Conservation (phyloP, 2,329 filamentous ascomycete genomes). For the Bisporella sp. region DNA sequence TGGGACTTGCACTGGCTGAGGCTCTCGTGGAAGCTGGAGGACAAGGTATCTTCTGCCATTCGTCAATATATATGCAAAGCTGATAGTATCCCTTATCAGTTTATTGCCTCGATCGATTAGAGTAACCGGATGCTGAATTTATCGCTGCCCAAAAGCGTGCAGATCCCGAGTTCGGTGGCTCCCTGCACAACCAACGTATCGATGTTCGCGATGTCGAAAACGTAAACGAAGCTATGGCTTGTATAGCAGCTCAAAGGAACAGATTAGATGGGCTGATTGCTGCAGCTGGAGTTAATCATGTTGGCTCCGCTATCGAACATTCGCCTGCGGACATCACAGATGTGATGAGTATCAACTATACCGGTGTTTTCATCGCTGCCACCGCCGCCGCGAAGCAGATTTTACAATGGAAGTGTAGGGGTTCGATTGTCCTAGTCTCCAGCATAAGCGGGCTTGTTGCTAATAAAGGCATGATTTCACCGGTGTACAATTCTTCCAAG, state of each 20-base stretch:
- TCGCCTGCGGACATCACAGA: conserved; percentile 65
- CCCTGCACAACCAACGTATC: conserved; percentile 58
- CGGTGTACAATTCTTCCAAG: conserved; percentile 68
- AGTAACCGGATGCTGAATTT: conserved; percentile 49
- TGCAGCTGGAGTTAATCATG: conserved; percentile 69
- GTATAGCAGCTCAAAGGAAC: conserved; percentile 63
- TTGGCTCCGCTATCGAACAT: conserved; percentile 77
- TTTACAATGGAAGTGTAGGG: conserved; percentile 47
- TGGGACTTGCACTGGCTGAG: conserved; percentile 69
- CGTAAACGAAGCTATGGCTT: conserved; percentile 60
- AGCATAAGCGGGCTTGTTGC: conserved; percentile 64
- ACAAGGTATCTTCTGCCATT: conserved; percentile 40
- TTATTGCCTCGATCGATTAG: conserved; percentile 24
- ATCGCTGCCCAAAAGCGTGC: conserved; percentile 43
- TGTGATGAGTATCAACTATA: conserved; percentile 81
- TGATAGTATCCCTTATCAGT: conserved; percentile 21
- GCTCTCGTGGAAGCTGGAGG: conserved; percentile 70
- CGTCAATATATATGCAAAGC: background rate
- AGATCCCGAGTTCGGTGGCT: conserved; percentile 44
- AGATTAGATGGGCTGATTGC: conserved; percentile 73
- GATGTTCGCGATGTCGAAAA: conserved; percentile 68
- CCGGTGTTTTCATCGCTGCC: conserved; percentile 78
- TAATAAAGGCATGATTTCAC: conserved; percentile 43
- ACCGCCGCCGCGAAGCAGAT: conserved; percentile 81
- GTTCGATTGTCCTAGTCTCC: conserved; percentile 60